Percentiles rank a stretch among this genome's conserved stretches.
phyloP scores from a whole-genome alignment of 108 stramenopile genomes.

The Skeletonema costatum region DNA sequence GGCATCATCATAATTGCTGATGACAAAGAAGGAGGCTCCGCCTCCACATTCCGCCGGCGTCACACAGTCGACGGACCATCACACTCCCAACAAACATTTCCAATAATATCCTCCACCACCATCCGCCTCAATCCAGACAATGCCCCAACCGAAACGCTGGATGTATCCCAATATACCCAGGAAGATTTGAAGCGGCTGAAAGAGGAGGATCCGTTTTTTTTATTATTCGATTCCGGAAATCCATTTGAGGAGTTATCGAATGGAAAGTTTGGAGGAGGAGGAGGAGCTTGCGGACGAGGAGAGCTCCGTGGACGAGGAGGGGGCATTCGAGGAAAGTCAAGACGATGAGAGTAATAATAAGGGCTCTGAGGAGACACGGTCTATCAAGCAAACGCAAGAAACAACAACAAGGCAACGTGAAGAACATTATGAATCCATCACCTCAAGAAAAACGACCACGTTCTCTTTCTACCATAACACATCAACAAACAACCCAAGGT shows the following conservation, averaged over 20 bases:
- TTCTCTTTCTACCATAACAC: not conserved
- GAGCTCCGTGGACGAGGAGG: not conserved
- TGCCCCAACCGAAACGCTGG: not conserved
- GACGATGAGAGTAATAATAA: too few species aligned
- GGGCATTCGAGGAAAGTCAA: too few species aligned
- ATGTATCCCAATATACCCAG: not conserved
- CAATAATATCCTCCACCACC: not conserved
- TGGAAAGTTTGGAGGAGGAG: not conserved
- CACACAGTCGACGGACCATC: too few species aligned
- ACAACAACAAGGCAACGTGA: too few species aligned
- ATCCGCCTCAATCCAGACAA: conserved; percentile 1
- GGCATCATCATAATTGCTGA: not conserved
- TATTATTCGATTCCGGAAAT: not conserved
- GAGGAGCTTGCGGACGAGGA: not conserved
- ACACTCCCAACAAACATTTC: not conserved
- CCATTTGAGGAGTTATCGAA: not conserved
- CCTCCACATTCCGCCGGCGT: too few species aligned
- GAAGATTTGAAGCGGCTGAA: not conserved
- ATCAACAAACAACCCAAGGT: not conserved
- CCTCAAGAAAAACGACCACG: not conserved
- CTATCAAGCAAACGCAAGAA: too few species aligned
- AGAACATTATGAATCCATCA: too few species aligned
- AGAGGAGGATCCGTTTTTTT: not conserved
- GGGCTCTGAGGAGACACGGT: too few species aligned
- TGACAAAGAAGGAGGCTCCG: not conserved